Percentiles rank a stretch among this genome's conserved stretches.
Conservation (phyloP, 148 eudicot species). For the Suaeda aralocaspica region DNA sequence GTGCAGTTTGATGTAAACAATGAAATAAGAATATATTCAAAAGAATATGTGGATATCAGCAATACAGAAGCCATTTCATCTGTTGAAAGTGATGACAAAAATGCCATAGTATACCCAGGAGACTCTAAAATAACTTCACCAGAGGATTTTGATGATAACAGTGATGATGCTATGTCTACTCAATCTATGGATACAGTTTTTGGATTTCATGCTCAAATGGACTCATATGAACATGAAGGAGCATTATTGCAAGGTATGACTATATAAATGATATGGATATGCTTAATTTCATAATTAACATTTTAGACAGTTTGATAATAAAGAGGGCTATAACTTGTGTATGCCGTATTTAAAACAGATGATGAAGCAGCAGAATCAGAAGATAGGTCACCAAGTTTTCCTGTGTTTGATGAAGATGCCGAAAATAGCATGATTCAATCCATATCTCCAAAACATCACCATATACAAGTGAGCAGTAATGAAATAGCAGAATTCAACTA, state of each 20-base stretch:
- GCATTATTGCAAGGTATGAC: constrained; percentile 25
- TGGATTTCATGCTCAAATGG: background rate
- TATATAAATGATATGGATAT: no score
- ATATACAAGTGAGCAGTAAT: constrained; percentile 15
- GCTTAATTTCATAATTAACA: background rate
- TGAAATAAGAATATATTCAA: background rate
- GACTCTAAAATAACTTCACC: no score
- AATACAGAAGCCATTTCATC: background rate
- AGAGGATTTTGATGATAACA: background rate
- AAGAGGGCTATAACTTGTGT: background rate
- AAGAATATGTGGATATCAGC: background rate
- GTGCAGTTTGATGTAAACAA: background rate
- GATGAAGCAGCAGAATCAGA: background rate
- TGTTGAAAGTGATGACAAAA: background rate
- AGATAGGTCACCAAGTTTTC: constrained; percentile 17
- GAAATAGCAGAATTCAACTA: constrained; percentile 46
- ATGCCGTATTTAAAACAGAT: constrained; percentile 3
- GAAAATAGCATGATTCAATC: background rate
- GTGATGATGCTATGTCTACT: background rate
- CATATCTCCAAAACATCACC: background rate
- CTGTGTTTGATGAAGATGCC: background rate
- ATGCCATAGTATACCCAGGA: background rate
- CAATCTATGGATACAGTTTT: background rate
- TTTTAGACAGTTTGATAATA: background rate
- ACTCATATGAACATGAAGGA: background rate